A percentile compares a stretch with the other conserved stretches of the same genome.
Conservation (phyloP, 2,329 filamentous ascomycete genomes). For the Pseudogymnoascus sp. region DNA sequence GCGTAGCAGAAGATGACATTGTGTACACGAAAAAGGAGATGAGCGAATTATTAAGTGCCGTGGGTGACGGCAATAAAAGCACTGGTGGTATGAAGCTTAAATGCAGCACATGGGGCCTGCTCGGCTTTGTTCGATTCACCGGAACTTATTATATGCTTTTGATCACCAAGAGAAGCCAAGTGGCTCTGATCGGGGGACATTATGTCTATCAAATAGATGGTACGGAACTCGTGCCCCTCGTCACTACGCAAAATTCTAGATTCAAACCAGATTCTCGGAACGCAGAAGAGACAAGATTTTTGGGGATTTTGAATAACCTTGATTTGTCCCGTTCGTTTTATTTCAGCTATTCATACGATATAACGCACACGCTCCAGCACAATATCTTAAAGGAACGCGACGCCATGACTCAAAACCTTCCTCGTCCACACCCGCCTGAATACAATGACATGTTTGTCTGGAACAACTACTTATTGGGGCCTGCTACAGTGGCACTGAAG, state of each 20-base stretch:
- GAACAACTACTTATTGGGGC: conserved; percentile 83
- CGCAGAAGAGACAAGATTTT: conserved; percentile 80
- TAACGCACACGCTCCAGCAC: conserved; percentile 84
- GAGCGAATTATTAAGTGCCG: conserved; percentile 84
- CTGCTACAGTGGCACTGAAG: conserved; percentile 61
- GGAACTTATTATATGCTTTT: conserved; percentile 95
- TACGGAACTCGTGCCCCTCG: conserved; percentile 84
- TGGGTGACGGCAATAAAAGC: conserved; percentile 88
- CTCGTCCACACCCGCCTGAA: conserved; percentile 53
- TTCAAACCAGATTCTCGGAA: conserved; percentile 72
- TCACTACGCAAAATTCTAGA: conserved; percentile 57
- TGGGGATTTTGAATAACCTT: conserved; percentile 82
- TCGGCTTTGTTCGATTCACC: conserved; percentile 95
- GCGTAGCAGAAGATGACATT: conserved; percentile 87
- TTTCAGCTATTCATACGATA: conserved; percentile 97
- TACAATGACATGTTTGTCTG: conserved; percentile 97
- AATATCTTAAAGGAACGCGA: conserved; percentile 79
- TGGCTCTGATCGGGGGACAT: conserved; percentile 92
- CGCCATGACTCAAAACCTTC: conserved; percentile 57
- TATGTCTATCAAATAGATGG: conserved; percentile 93
- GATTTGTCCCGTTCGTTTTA: conserved; percentile 91
- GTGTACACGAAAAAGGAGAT: conserved; percentile 90
- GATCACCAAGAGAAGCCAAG: conserved; percentile 91
- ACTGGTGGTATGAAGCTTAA: conserved; percentile 85
- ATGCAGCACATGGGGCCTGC: conserved; percentile 84